phyloP scores from a whole-genome alignment of 129 eudicot species.

The Arctium minus region DNA sequence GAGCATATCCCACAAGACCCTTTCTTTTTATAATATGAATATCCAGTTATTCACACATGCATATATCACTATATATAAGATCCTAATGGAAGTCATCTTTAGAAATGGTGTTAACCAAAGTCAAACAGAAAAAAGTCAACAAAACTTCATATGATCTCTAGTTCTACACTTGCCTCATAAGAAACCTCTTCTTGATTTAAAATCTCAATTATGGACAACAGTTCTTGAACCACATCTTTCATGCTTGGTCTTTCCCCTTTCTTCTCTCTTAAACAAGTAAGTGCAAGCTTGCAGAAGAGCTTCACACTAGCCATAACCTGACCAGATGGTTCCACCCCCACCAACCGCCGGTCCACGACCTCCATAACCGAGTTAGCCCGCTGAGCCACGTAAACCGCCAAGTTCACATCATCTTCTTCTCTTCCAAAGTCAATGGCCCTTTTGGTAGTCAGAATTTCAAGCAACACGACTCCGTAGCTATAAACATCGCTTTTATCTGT shows the following conservation, averaged over 20 bases:
- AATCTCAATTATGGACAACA: conserved; percentile 32
- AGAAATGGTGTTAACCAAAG: not conserved
- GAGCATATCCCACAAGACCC: not conserved
- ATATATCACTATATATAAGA: not conserved
- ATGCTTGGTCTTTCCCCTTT: conserved; percentile 59
- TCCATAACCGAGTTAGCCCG: conserved; percentile 40
- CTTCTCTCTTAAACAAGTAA: conserved; percentile 57
- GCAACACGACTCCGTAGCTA: conserved; percentile 54
- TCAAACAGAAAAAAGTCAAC: not conserved
- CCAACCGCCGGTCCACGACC: conserved; percentile 39
- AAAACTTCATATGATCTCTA: conserved; percentile 13
- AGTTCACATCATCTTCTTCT: conserved; percentile 48
- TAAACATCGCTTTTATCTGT: conserved; percentile 57
- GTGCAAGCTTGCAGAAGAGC: conserved; percentile 44
- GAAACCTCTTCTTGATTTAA: conserved; percentile 28
- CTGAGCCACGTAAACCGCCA: conserved; percentile 44
- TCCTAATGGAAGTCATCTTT: not conserved
- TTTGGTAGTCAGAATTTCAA: conserved; percentile 50
- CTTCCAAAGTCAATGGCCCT: conserved; percentile 49
- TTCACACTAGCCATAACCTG: conserved; percentile 24
- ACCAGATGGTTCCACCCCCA: conserved; percentile 28
- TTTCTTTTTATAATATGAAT: conserved; percentile 9
- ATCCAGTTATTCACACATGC: conserved; percentile 6
- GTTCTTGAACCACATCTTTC: conserved; percentile 57
- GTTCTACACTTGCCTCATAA: conserved; percentile 4